These are phyloP conservation scores for Alternaria atra DNA, from an alignment of 2,329 filamentous ascomycete species.

Conservation along the genomic window DNA sequence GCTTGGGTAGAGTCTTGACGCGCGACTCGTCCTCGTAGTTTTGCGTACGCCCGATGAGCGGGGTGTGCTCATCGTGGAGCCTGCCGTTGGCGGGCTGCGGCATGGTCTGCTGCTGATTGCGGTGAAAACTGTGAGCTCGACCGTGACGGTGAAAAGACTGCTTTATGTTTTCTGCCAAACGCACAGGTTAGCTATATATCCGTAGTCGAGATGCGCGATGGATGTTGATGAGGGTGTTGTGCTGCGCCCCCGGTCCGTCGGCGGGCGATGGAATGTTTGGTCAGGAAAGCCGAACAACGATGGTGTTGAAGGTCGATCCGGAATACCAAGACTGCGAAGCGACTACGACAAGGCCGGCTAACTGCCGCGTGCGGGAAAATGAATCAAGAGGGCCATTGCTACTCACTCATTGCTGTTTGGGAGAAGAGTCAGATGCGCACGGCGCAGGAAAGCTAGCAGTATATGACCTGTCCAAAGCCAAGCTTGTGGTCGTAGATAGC, in stretches of 20 bases:
- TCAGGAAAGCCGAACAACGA: constrained; percentile 1
- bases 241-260: constrained; percentile 7
- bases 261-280: constrained; percentile 5
- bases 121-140: constrained; percentile 30
- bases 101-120: constrained; percentile 27
- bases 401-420: constrained; percentile 32
- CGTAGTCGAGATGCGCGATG: constrained; percentile 7
- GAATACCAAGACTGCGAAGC: constrained; percentile 16
- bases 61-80: constrained; percentile 39
- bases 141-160: constrained; percentile 43
- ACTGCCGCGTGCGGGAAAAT: constrained; percentile 14
- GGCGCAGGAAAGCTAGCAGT: constrained; percentile 17
- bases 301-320: constrained; percentile 5
- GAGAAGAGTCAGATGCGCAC: constrained; percentile 14
- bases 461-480: constrained; percentile 18
- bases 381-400: constrained; percentile 14
- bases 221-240: constrained; percentile 3
- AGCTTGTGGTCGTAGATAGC: constrained; percentile 14
- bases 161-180: constrained; percentile 45
- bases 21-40: constrained; percentile 33
- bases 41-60: constrained; percentile 37
- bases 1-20: constrained; percentile 41
- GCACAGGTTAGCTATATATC: constrained; percentile 15
- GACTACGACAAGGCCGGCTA: constrained; percentile 14
- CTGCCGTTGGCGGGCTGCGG: constrained; percentile 39